Conservation (phyloP, 2,329 filamentous ascomycete genomes). For the Shiraia bambusicola region DNA sequence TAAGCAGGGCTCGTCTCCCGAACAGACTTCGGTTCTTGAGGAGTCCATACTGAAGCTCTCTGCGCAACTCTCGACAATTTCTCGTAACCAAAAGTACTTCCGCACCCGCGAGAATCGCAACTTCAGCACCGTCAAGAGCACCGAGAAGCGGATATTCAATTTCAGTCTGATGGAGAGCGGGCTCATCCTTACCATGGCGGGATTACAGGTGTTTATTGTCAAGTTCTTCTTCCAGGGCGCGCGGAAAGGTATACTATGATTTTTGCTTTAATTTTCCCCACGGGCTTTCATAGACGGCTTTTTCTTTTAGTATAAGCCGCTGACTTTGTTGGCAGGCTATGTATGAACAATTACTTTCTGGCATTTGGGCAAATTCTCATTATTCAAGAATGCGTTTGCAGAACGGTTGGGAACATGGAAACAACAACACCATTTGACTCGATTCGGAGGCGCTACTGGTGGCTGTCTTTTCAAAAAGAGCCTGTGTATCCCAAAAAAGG, state of each 20-base stretch:
- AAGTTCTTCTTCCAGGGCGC: constrained; percentile 96
- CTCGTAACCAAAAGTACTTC: constrained; percentile 98
- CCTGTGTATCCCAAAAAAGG: too few species aligned
- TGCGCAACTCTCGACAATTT: constrained; percentile 88
- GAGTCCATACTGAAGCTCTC: constrained; percentile 96
- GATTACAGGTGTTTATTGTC: constrained; percentile 93
- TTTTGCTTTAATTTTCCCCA: not conserved
- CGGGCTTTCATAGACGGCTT: constrained; percentile 1
- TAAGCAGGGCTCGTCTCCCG: constrained; percentile 82
- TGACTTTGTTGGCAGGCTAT: constrained; percentile 27
- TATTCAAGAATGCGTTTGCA: not conserved
- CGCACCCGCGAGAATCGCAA: constrained; percentile 97
- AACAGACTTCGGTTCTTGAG: constrained; percentile 85
- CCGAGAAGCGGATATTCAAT: constrained; percentile 93
- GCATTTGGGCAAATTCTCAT: not conserved
- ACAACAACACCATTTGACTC: too few species aligned
- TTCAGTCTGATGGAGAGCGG: constrained; percentile 91
- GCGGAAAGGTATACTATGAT: constrained; percentile 57
- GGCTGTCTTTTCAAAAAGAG: too few species aligned
- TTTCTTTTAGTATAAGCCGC: constrained; percentile 6
- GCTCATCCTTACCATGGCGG: constrained; percentile 94
- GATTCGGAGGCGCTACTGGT: too few species aligned
- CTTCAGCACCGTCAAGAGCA: constrained; percentile 96
- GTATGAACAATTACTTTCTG: constrained; percentile 16
- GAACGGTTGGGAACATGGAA: not conserved